Percentiles rank a stretch among this genome's conserved stretches.
These are phyloP conservation scores for Lindgomyces ingoldianus DNA, from an alignment of 495 filamentous ascomycete species.

Conservation along the genomic window DNA sequence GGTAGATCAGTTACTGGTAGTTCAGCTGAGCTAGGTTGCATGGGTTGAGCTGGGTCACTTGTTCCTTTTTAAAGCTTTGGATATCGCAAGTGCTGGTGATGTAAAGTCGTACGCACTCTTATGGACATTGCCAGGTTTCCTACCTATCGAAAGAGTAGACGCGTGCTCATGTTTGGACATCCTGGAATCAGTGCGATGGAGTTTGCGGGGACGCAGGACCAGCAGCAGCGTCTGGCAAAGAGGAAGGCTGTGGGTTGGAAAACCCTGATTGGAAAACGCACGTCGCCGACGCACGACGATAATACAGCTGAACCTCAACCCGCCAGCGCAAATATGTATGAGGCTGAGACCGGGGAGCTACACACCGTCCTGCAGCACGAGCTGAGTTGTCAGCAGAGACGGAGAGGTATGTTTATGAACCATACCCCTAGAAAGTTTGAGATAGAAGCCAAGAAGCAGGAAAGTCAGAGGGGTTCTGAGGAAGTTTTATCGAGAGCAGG, in stretches of 20 bases:
- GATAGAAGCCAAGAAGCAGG: conserved; percentile 1
- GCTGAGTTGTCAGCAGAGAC: conserved; percentile 2
- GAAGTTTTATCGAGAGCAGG: neutral
- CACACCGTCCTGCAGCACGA: conserved; percentile 12
- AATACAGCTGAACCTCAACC: neutral
- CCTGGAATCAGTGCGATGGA: conserved; percentile 30
- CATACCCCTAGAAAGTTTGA: conserved; percentile 37
- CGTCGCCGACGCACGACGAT: neutral
- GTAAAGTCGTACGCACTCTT: too few relatives aligned
- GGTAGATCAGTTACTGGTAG: too few relatives aligned
- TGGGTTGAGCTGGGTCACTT: too few relatives aligned
- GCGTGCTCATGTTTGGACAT: conserved; percentile 33
- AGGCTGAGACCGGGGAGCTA: neutral
- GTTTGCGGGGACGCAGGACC: conserved; percentile 22
- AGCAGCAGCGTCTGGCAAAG: too few relatives aligned
- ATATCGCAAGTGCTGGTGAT: too few relatives aligned
- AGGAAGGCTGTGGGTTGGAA: neutral
- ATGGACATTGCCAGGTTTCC: too few relatives aligned
- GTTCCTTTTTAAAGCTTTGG: too few relatives aligned
- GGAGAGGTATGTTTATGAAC: conserved; percentile 31
- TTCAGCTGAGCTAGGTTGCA: too few relatives aligned
- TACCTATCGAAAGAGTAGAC: too few relatives aligned
- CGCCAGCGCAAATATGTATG: neutral
- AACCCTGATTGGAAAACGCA: neutral
- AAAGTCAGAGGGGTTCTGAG: neutral